Evolutionary conservation across 306 rosid genomes (phyloP).

Genomic region (Cajanus cajan): DNA sequence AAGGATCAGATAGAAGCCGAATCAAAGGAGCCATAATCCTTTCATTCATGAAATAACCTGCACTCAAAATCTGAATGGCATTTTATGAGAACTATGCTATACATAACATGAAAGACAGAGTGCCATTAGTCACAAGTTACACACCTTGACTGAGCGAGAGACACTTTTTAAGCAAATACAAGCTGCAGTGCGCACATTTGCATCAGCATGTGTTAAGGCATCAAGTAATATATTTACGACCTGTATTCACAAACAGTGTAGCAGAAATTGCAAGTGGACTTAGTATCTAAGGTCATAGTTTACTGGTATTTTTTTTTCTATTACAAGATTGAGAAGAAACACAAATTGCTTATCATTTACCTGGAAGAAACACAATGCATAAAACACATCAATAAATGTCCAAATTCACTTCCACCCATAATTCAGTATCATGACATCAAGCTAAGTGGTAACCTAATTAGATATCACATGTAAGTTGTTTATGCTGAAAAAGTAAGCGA

Average conservation of each 20-base stretch:
- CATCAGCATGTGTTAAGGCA: constrained; percentile 66
- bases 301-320: constrained; percentile 2
- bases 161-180: constrained; percentile 86
- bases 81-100: constrained; percentile 40
- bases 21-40: constrained; percentile 66
- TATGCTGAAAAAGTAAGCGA: background rate
- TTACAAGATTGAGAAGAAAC: constrained; percentile 22
- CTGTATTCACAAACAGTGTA: constrained; percentile 40
- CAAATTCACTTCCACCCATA: constrained; percentile 10
- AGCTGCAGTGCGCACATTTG: constrained; percentile 73
- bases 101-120: background rate
- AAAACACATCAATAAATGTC: background rate
- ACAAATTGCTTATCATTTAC: background rate
- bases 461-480: constrained; percentile 11
- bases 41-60: constrained; percentile 85
- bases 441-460: background rate
- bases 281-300: background rate
- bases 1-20: constrained; percentile 72
- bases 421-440: background rate
- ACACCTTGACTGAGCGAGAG: constrained; percentile 92
- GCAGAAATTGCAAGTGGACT: constrained; percentile 19
- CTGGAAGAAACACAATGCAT: background rate
- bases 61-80: constrained; percentile 77
- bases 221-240: constrained; percentile 52
- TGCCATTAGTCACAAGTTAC: constrained; percentile 23